These are phyloP conservation scores for Nepenthes alata DNA, from an alignment of 179 eudicot genomes.

Conservation along the genomic window DNA sequence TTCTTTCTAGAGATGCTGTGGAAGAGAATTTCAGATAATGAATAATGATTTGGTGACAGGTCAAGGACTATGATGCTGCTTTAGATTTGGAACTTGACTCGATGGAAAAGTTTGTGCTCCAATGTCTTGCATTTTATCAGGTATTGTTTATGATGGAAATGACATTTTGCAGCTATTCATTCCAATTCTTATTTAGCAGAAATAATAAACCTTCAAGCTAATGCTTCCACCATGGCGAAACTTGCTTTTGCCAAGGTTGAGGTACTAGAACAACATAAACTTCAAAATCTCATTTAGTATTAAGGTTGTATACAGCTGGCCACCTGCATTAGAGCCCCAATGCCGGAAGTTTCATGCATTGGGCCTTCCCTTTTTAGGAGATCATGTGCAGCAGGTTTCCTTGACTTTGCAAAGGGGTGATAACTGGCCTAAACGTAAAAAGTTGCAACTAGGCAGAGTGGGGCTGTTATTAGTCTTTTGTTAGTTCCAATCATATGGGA, in stretches of 20 bases:
- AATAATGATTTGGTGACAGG: constrained; percentile 24
- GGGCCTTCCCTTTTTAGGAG: too few species aligned
- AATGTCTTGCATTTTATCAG: constrained; percentile 84
- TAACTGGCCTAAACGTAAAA: too few species aligned
- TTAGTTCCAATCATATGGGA: too few species aligned
- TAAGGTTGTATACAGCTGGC: too few species aligned
- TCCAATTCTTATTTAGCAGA: too few species aligned
- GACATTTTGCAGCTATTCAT: neutral
- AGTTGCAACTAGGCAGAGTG: too few species aligned
- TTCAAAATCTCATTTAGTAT: neutral
- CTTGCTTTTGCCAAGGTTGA: neutral
- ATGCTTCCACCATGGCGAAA: neutral
- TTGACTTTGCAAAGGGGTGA: too few species aligned
- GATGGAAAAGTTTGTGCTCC: constrained; percentile 94
- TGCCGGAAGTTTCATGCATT: too few species aligned
- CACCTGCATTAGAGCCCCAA: too few species aligned
- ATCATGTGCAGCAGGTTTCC: too few species aligned
- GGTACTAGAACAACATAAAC: neutral
- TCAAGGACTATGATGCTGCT: constrained; percentile 92
- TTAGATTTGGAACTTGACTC: constrained; percentile 93
- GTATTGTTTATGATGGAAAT: constrained; percentile 7
- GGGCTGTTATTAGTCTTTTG: too few species aligned
- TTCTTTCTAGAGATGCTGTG: neutral
- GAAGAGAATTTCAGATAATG: neutral
- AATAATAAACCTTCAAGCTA: neutral